Conservation (phyloP, 306 rosid species). For the barrel medic (Medicago truncatula) region MtrunA17r5.0-ANR NC_053042.1:49786001-49786500, state of each 20-base stretch:
- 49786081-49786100: slow-evolving; percentile 55
- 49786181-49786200: slow-evolving; percentile 53
- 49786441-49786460: slow-evolving; percentile 63
- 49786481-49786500: slow-evolving; percentile 40
- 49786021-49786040: slow-evolving; percentile 54
- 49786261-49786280: slow-evolving; percentile 40
- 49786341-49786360: slow-evolving; percentile 51
- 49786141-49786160: slow-evolving; percentile 52
- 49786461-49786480: slow-evolving; percentile 59
- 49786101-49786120: slow-evolving; percentile 57
- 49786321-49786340: slow-evolving; percentile 67
- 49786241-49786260: slow-evolving; percentile 53
- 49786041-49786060: slow-evolving; percentile 39
- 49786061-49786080: slow-evolving; percentile 40
- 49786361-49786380: slow-evolving; percentile 54
- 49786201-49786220: slow-evolving; percentile 52
- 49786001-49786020: slow-evolving; percentile 55
- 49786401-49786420: slow-evolving; percentile 56
- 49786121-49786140: slow-evolving; percentile 54
- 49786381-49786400: slow-evolving; percentile 50
- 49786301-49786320: slow-evolving; percentile 58
- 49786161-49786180: slow-evolving; percentile 30
- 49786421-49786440: slow-evolving; percentile 58
- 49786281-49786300: slow-evolving; percentile 54
- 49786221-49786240: slow-evolving; percentile 58